These are phyloP conservation scores for Escallonia herrerae DNA, from an alignment of 129 eudicot species.

Conservation along the genomic window DNA sequence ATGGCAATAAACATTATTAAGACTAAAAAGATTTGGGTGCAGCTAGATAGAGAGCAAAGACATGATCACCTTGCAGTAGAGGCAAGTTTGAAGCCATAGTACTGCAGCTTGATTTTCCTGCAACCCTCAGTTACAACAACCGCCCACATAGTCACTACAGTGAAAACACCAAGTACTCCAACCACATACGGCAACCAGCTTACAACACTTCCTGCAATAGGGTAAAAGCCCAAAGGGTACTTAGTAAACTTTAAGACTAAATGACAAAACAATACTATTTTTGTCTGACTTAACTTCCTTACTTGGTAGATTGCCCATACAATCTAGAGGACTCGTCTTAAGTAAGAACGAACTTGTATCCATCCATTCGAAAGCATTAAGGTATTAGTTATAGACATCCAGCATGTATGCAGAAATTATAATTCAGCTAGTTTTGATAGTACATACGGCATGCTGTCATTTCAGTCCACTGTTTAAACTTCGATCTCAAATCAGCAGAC, in stretches of 20 bases:
- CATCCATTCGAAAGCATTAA: neutral
- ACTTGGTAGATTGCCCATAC: neutral
- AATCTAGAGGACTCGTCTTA: neutral
- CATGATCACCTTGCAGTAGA: slow-evolving; percentile 68
- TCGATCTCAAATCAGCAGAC: too few species aligned
- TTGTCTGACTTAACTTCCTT: neutral
- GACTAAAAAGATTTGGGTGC: neutral
- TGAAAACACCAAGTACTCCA: slow-evolving; percentile 60
- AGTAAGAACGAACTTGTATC: neutral
- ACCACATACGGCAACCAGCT: slow-evolving; percentile 77
- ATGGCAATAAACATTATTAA: too few species aligned
- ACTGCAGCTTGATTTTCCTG: slow-evolving; percentile 90
- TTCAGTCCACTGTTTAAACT: too few species aligned
- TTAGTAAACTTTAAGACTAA: neutral
- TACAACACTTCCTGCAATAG: slow-evolving; percentile 62
- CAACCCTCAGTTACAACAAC: slow-evolving; percentile 93
- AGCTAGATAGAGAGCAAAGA: neutral
- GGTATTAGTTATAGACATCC: neutral
- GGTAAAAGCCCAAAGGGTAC: slow-evolving; percentile 3
- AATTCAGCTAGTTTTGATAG: too few species aligned
- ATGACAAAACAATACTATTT: neutral
- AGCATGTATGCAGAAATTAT: too few species aligned
- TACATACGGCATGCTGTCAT: too few species aligned
- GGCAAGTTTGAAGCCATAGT: slow-evolving; percentile 96
- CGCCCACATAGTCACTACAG: slow-evolving; percentile 88